Percentiles rank a stretch among this genome's conserved stretches.
These are phyloP conservation scores for Leccinum holopus DNA, from an alignment of 1,284 basidiomycete genomes.

Conservation along the genomic window DNA sequence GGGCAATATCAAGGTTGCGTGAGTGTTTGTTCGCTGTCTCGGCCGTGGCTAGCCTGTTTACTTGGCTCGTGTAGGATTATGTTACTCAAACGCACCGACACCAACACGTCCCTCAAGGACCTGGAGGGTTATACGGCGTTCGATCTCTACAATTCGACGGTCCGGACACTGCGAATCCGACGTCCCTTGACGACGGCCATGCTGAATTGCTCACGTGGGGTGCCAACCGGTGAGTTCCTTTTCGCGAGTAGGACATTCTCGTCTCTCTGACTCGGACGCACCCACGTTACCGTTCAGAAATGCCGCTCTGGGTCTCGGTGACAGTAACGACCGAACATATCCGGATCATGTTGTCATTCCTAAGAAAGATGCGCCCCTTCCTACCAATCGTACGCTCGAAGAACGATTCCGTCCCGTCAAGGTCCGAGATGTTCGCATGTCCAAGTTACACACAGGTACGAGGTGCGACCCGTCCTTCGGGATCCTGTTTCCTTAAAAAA, in stretches of 20 bases:
- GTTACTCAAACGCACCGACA: conserved; percentile 73
- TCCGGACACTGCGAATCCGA: conserved; percentile 73
- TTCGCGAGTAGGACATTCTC: too few relatives aligned
- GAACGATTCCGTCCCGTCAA: conserved; percentile 57
- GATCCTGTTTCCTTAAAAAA: conserved; percentile 4
- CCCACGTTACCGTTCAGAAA: conserved; percentile 50
- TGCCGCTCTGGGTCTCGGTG: conserved; percentile 80
- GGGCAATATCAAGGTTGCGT: conserved; percentile 82
- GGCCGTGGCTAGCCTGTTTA: conserved; percentile 6
- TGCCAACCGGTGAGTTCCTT: conserved; percentile 62
- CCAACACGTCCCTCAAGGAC: conserved; percentile 79
- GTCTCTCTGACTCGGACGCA: background rate
- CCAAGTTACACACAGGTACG: conserved; percentile 73
- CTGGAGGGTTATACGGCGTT: conserved; percentile 90
- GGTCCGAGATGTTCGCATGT: conserved; percentile 75
- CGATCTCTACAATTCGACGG: conserved; percentile 91
- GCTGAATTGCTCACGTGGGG: conserved; percentile 91
- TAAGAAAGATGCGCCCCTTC: conserved; percentile 31
- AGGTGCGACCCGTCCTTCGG: conserved; percentile 2
- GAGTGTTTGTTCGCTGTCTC: conserved; percentile 28
- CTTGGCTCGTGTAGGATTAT: conserved; percentile 50
- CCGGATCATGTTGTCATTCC: conserved; percentile 78
- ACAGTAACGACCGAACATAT: conserved; percentile 74
- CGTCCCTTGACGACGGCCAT: conserved; percentile 36
- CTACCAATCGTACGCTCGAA: conserved; percentile 32